Base-by-base conservation (phyloP, 352 stramenopile genomes). In the Pythium guiyangense region DNA sequence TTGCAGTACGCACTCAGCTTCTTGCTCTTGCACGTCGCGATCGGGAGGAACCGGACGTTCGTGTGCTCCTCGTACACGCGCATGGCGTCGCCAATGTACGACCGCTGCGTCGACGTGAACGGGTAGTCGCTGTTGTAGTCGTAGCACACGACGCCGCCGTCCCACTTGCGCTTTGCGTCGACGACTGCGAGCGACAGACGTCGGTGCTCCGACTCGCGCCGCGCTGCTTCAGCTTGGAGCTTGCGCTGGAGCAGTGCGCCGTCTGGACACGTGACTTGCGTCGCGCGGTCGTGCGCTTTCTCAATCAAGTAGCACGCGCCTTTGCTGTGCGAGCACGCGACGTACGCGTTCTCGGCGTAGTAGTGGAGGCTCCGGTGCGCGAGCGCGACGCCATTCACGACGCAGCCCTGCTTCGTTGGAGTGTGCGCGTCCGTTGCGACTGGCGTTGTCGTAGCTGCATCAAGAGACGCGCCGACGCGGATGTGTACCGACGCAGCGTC, bases 141-240 rank as follows among this genome's bases (percentile, higher is more conserved):
- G 69, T 86, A 92, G 73, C 83, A 92, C 14, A 92, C 69, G 35
- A 93, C 81, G 35, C 80, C 80, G 44, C 62, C 62, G 55, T 77
- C 67, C 81, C 81, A 91, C 46, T 79, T 79, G 44, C 81, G 78
- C 27, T 74, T 71, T 14, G 70, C 72, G 34, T 84, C 76, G 18
- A 87, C 78, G 11, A 91, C 81, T 4, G 79, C 62, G 22, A 91
- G 63, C 34, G 81, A 91, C 11, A 91, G 72, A 10, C 72, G 71
- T 25, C 80, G 76, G 44, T 72, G 66, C 9, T 55, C 37, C 8
- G 69, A 56, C 4, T 68, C 59, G 1, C 71, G 63, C 20, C 62
- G 42, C 43, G 63, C 59, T 3, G 67, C 49, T 18, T 76, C 67
- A 2, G 58, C 50, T 1, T 59, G 27, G 25, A 66, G 26, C 25